These are phyloP conservation scores for Suillus bovinus DNA, from an alignment of 768 basidiomycete species.

Conservation along the genomic window DNA sequence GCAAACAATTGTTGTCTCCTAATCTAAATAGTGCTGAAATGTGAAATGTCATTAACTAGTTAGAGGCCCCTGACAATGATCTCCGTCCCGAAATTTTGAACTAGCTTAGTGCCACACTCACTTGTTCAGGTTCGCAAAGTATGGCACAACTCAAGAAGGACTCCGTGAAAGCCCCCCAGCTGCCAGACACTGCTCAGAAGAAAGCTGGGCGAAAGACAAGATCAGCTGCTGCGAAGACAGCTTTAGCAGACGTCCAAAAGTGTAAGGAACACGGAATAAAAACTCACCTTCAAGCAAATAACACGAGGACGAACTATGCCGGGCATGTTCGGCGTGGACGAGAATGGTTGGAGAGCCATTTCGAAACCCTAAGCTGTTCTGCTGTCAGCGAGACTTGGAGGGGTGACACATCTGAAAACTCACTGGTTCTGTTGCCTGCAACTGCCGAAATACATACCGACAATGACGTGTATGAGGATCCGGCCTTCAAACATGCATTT, in stretches of 20 bases:
- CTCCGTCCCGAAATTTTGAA: not conserved
- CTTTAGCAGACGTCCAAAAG: not conserved
- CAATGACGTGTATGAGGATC: not conserved
- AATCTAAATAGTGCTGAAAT: not conserved
- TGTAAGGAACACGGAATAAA: slow-evolving; percentile 5
- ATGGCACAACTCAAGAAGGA: not conserved
- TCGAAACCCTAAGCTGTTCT: not conserved
- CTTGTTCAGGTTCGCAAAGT: not conserved
- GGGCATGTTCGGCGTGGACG: slow-evolving; percentile 5
- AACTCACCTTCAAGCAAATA: slow-evolving; percentile 9
- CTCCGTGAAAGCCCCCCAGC: not conserved
- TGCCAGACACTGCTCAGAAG: not conserved
- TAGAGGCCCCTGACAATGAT: not conserved
- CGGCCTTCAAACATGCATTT: not conserved
- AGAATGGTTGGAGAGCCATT: slow-evolving; percentile 6
- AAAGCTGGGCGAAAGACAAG: not conserved
- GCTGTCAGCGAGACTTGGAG: not conserved
- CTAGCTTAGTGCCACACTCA: not conserved
- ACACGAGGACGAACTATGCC: not conserved
- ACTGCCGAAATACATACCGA: not conserved
- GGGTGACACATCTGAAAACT: not conserved
- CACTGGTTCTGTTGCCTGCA: not conserved
- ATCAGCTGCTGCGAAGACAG: not conserved
- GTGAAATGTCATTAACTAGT: not conserved
- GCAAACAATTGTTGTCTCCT: too few species aligned